Evolutionary conservation across 495 filamentous ascomycete genomes (phyloP).

Genomic region (Lasiosphaeriaceae sp.): DNA sequence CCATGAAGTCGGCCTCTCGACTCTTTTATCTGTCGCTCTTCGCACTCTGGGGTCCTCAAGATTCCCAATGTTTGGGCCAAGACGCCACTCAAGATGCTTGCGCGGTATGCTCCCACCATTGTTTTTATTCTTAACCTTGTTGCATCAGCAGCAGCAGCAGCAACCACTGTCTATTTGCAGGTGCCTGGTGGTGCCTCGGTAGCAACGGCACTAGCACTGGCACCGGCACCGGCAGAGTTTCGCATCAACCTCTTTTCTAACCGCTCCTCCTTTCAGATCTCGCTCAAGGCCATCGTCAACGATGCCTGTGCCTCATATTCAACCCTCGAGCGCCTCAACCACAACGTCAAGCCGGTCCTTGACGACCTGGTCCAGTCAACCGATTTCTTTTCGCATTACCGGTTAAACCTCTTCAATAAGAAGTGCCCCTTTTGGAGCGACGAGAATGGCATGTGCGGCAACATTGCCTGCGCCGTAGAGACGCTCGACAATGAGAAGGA

Average conservation of each 20-base stretch:
- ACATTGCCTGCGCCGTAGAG: slow-evolving; percentile 95
- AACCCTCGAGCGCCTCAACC: slow-evolving; percentile 80
- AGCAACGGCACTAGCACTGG: slow-evolving; percentile 16
- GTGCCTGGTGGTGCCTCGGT: slow-evolving; percentile 5
- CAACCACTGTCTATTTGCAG: slow-evolving; percentile 6
- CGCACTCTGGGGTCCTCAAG: slow-evolving; percentile 58
- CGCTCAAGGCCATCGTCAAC: slow-evolving; percentile 58
- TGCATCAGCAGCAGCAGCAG: slow-evolving; percentile 5
- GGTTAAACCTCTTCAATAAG: slow-evolving; percentile 93
- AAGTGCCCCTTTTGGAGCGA: slow-evolving; percentile 96
- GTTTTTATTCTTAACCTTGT: slow-evolving; percentile 21
- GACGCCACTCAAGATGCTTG: slow-evolving; percentile 37
- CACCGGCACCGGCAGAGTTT: neutral
- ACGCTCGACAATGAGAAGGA: slow-evolving; percentile 94
- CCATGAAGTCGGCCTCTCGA: slow-evolving; percentile 64
- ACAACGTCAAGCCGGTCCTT: slow-evolving; percentile 72
- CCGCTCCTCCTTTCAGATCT: slow-evolving; percentile 44
- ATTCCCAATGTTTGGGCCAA: slow-evolving; percentile 31
- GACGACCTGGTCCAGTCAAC: slow-evolving; percentile 77
- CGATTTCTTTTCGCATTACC: slow-evolving; percentile 97
- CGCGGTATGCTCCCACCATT: slow-evolving; percentile 39
- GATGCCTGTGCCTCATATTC: slow-evolving; percentile 93
- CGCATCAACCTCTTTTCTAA: slow-evolving; percentile 29
- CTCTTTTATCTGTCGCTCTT: slow-evolving; percentile 76
- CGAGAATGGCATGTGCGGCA: slow-evolving; percentile 90